Base-by-base conservation (phyloP, 352 stramenopile species). In the Pythium monospermum region DNA sequence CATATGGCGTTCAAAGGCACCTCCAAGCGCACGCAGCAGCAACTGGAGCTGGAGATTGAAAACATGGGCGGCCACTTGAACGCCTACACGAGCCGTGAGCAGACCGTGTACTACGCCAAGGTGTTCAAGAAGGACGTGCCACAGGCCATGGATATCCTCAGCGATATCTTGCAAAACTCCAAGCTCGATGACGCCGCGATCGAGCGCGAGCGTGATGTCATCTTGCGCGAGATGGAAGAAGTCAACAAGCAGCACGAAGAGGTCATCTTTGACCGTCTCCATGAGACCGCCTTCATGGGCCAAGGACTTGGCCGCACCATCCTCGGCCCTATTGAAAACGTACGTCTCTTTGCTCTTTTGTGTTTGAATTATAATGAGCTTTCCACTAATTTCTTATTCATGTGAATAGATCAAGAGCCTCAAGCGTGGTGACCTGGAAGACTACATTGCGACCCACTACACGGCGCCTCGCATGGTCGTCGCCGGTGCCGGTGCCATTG, bases 1-100 rank as follows among this genome's bases (percentile, higher is more conserved):
- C 97, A 99, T 83, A 99, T 99, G 95, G 93, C 96, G 39, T 99
- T 99, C 83, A 99, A 99, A 79, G 97, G 97, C 63, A 99, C 97
- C 30, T 68, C 68, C 28, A 96, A 95, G 61, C 83, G 97, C 53
- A 98, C 91, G 39, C 96, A 99, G 79, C 90, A 97, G 68, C 78
- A 98, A 68, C 83, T 99, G n/a, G 97, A 99, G 80, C 80, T 98
- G 40, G 92, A 99, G 73, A 99, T 99, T 64, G 97, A 99, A 84
- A 99, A 99, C 82, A 99, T 99, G 95, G 97, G 97, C 53, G 97
- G 94, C 59, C 97, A 99, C 83, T 78, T 99, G 40, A 97, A 99
- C 71, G 97, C 97, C 6, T 99, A 99, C 78, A 99, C 97, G 48
- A 98, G 81, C 61, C 85, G 96, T 46, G 97, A 99, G 71, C 97